Conservation (phyloP, 306 rosid genomes). For the Quercus alba region DNA sequence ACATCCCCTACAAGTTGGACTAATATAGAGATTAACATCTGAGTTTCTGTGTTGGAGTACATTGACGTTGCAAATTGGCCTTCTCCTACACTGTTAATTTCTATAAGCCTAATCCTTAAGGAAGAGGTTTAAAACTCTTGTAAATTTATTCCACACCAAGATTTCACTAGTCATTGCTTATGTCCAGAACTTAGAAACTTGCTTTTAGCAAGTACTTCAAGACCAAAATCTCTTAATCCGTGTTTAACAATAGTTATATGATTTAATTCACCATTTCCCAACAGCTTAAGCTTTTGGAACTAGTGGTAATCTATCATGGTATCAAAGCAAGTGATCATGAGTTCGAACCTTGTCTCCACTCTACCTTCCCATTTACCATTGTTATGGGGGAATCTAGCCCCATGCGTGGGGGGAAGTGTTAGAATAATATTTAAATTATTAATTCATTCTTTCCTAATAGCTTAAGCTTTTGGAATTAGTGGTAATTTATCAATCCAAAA, state of each 20-base stretch:
- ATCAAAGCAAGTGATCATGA: no score
- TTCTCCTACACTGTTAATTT: not conserved
- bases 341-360: no score
- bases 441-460: no score
- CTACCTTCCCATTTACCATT: no score
- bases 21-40: not conserved
- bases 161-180: not conserved
- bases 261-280: no score
- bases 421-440: no score
- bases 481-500: not conserved
- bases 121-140: not conserved
- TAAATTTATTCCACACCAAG: not conserved
- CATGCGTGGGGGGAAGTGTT: no score
- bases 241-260: no score
- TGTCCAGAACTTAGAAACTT: not conserved
- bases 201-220: not conserved
- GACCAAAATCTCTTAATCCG: not conserved
- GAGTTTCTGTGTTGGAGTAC: not conserved
- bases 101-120: not conserved
- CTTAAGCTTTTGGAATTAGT: no score
- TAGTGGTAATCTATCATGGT: no score
- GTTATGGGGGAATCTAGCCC: no score
- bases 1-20: not conserved
- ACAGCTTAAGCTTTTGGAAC: no score
- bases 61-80: not conserved